Evolutionary conservation across 768 basidiomycete genomes (phyloP), one percentile per base, ranked within the genome.

Genomic region (Lanmaoa rubissima): DNA sequence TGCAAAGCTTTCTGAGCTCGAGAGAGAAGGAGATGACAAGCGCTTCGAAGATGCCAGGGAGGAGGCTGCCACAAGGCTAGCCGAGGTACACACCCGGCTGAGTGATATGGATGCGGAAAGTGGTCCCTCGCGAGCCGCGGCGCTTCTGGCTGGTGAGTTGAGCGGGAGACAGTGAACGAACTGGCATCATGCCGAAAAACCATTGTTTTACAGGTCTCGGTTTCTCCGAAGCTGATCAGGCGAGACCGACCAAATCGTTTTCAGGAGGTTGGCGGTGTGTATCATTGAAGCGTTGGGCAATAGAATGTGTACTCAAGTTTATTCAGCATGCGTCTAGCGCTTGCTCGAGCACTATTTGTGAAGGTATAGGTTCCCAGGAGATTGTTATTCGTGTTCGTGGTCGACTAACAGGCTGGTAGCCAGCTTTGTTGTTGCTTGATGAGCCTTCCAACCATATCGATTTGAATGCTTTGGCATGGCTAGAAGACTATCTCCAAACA

Each of bases 101-200:
- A 86, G 94, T n/a, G 97, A 99, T 48, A 98, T 99, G 87, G 97
- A 99, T 62, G 96, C 96, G 4, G 96, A 92, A 69, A 96, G 90
- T 68, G 97, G 94, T 4, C 97, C 97, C n/a, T 88, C 93, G 8
- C 76, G 97, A 45, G 95, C 96, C 21, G 92, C 93, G 14, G 82
- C 91, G 19, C 75, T 99, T 26, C 79, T 98, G 28, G 93, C 94
- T 21, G 96, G 90, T 89, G 62, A 53, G 73, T 62, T 4, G 40
- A 6, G 8, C 2, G 7, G 8, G 31, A 16, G 36, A 28, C 44
- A 14, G 17, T 3, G 13, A 36, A 57, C 10, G 8, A 38, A 39
- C 38, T 51, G 43, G 42, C 19, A 48, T 43, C 51, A 64, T 14
- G 5, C 13, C 17, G 11, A 16, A 31, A 19, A 31, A 21, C 36